Base-by-base conservation (phyloP, 1,139 yeast genomes). In the Taphrina populina region DNA sequence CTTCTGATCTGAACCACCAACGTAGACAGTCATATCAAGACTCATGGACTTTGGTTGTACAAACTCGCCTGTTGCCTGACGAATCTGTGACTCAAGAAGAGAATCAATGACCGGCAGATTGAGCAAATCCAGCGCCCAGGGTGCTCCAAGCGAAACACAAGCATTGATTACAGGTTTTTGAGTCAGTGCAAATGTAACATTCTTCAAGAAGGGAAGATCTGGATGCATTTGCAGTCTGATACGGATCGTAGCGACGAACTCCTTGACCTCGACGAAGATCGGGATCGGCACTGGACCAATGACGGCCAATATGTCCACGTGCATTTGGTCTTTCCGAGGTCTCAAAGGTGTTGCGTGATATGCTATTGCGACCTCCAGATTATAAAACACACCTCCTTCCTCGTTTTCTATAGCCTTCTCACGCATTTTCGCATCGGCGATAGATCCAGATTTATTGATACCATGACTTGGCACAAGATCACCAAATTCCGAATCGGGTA, bases 301-400 rank as follows among this genome's bases (percentile, higher is more conserved):
- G 34, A 41, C 21, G 20, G 51, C 43, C 11, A 41, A 15, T 24
- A 52, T 52, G 11, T 52, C 51, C 30, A 41, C 49, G 26, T 52
- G 56, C 56, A 52, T 52, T 29, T 52, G 49, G 10, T 52, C 37
- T 13, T 33, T 24, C 11, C 51, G 49, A 10, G 34, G 7, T 26
- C 15, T 32, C 17, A 39, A 10, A 3, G 56, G 51, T 10, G 56
- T 33, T 13, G 56, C 56, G 17, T 52, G 56, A 21, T 52, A 52
- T 3, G 56, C 56, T 29, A 52, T 24, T 3, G 56, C 56, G 7
- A 52, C 34, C 23, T 52, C 56, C 2, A 52, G 44, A 33, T 52
- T 52, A 51, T 52, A 52, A 11, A 52, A 52, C 33, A 49, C 44
- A 8, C 54, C 54, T 32, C 54, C 54, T 21, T 49, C 54, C 32